Evolutionary conservation across 345 rosid species (phyloP).

Genomic region (rapeseed (Brassica napus)): DNA sequence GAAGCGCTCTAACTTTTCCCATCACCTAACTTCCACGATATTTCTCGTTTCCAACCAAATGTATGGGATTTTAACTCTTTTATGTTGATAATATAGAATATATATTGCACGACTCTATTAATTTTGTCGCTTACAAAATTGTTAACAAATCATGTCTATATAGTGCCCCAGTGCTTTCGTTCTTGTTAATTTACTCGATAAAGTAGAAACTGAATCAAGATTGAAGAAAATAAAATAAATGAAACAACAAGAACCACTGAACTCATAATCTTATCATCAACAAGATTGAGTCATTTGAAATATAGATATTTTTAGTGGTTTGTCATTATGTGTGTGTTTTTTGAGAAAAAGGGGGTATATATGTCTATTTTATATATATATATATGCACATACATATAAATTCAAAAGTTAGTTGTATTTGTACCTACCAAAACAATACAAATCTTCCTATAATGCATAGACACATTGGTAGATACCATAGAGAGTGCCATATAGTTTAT

Average conservation of each 20-base stretch:
- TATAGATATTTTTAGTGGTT: conserved; percentile 16
- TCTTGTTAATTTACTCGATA: not conserved
- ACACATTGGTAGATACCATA: conserved; percentile 13
- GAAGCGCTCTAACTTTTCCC: not conserved
- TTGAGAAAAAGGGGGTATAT: no score
- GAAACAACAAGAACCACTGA: conserved; percentile 26
- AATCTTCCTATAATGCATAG: conserved; percentile 4
- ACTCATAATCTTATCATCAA: conserved; percentile 33
- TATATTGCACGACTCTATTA: not conserved
- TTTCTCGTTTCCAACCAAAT: conserved; percentile 29
- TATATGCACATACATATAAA: not conserved
- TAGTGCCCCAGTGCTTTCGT: not conserved
- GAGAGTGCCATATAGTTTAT: not conserved
- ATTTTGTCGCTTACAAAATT: not conserved
- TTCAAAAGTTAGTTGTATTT: conserved; percentile 32
- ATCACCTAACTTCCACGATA: conserved; percentile 23
- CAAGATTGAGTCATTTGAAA: conserved; percentile 14
- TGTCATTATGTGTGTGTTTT: conserved; percentile 26
- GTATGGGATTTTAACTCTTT: no score
- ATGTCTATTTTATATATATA: conserved; percentile 25
- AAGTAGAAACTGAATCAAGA: not conserved
- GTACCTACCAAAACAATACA: conserved; percentile 28
- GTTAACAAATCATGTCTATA: not conserved
- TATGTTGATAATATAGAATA: not conserved
- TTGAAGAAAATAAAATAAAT: not conserved